A percentile compares a stretch with the other conserved stretches of the same genome.
phyloP scores from a whole-genome alignment of 176 grass and related monocot species.

The Puya raimondii region DNA sequence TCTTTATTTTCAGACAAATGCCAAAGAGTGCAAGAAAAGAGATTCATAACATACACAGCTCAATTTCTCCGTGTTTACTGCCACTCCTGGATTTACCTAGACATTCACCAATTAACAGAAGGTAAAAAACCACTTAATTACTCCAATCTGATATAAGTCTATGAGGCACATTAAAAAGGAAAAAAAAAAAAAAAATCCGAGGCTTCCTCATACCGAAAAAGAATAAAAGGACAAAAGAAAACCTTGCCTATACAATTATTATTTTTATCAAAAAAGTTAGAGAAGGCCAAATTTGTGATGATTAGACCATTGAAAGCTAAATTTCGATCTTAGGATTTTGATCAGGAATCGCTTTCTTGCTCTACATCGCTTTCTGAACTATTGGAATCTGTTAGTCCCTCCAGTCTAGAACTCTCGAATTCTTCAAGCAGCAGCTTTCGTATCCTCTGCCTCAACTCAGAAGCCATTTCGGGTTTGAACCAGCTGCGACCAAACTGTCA shows the following conservation, averaged over 20 bases:
- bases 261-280: too few species aligned
- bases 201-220: too few species aligned
- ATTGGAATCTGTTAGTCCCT: conserved; percentile 19
- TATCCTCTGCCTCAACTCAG: conserved; percentile 47
- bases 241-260: too few species aligned
- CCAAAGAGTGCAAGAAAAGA: too few species aligned
- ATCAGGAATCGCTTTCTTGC: background rate
- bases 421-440: conserved; percentile 39
- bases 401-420: conserved; percentile 33
- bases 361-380: background rate
- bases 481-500: conserved; percentile 52
- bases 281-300: too few species aligned
- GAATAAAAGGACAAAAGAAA: too few species aligned
- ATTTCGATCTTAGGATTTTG: background rate
- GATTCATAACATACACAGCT: too few species aligned
- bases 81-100: background rate
- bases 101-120: background rate
- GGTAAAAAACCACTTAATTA: background rate
- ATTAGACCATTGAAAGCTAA: too few species aligned
- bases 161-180: too few species aligned
- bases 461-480: conserved; percentile 76
- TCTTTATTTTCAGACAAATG: too few species aligned
- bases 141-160: too few species aligned
- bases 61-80: background rate
- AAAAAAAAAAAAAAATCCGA: too few species aligned